Percentiles rank a stretch among this genome's conserved stretches.
Conservation (phyloP, 73 alveolate species). For the Paramecium tetraurelia region DNA sequence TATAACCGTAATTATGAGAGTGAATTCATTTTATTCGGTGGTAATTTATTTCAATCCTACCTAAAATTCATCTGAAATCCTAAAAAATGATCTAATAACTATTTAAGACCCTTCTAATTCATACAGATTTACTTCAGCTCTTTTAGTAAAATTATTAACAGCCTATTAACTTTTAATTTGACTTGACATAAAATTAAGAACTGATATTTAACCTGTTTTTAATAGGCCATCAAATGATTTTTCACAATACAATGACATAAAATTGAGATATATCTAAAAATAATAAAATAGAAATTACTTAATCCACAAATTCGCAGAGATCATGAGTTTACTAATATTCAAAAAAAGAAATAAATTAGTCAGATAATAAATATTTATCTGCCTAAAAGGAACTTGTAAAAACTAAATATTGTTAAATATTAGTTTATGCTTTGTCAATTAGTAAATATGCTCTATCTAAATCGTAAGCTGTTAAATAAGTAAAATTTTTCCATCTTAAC, state of each 20-base stretch:
- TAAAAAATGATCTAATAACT: neutral
- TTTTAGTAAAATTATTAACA: slow-evolving; percentile 1
- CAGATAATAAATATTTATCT: neutral
- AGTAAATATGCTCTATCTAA: neutral
- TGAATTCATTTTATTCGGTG: neutral
- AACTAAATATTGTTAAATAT: neutral
- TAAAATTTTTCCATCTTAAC: neutral
- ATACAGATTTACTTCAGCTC: slow-evolving; percentile 3
- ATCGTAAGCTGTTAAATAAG: neutral
- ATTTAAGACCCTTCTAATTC: neutral
- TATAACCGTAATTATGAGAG: neutral
- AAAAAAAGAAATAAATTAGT: neutral
- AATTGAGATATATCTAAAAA: neutral
- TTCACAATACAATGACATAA: neutral
- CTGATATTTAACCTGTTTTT: neutral
- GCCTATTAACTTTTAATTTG: neutral
- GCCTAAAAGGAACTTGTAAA: neutral
- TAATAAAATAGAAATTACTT: neutral
- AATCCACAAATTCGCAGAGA: neutral
- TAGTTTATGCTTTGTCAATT: neutral
- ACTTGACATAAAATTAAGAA: neutral
- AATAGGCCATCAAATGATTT: neutral
- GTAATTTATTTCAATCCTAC: neutral
- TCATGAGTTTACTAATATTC: neutral
- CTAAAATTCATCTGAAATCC: neutral